phyloP scores from a whole-genome alignment of 1,139 yeast genomes.

The Pneumocystis murina region DNA sequence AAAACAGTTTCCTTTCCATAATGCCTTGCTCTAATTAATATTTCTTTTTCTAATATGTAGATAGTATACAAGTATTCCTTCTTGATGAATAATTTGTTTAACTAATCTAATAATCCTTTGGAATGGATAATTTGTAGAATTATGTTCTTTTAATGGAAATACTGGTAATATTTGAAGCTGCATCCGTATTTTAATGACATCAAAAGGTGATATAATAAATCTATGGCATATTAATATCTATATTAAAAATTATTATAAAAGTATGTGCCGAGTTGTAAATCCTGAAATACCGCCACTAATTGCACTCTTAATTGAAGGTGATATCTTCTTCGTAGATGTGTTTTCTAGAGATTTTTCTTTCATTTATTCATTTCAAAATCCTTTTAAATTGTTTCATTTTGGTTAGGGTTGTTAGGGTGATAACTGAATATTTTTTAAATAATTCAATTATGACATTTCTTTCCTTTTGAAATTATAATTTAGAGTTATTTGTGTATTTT shows the following conservation, averaged over 20 bases:
- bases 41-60: not conserved
- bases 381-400: too few species aligned
- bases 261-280: constrained; percentile 4
- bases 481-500: too few species aligned
- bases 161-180: constrained; percentile 36
- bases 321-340: not conserved
- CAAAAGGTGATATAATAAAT: constrained; percentile 74
- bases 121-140: not conserved
- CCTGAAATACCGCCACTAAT: constrained; percentile 11
- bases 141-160: not conserved
- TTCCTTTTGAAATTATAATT: too few species aligned
- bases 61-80: constrained; percentile 8
- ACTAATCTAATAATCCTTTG: constrained; percentile 4
- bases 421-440: too few species aligned
- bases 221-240: constrained; percentile 22
- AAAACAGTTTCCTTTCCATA: constrained; percentile 94
- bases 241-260: not conserved
- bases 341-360: not conserved
- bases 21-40: constrained; percentile 24
- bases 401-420: too few species aligned
- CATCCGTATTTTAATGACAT: constrained; percentile 70
- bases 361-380: not conserved
- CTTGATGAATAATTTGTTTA: constrained; percentile 6
- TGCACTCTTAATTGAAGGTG: not conserved
- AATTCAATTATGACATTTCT: too few species aligned